A percentile compares a stretch with the other conserved stretches of the same genome.
Evolutionary conservation across 2,329 filamentous ascomycete genomes (phyloP).

Genomic region (Moelleriella libera): DNA sequence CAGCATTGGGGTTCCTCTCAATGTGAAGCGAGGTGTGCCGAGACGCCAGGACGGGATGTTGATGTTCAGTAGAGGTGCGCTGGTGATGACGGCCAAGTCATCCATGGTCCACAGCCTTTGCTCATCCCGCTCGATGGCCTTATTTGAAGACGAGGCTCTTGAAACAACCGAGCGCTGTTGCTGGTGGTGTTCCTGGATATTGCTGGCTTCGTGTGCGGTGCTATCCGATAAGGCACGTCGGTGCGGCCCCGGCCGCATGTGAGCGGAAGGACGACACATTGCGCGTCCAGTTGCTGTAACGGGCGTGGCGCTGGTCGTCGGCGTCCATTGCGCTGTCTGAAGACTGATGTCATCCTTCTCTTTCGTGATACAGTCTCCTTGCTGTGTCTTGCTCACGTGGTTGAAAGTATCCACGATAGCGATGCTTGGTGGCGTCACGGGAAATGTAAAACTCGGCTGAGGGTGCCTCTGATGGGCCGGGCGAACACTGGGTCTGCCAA

Average conservation of each 20-base stretch:
- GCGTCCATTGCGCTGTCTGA: slow-evolving; percentile 20
- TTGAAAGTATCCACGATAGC: slow-evolving; percentile 32
- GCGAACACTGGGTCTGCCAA: slow-evolving; percentile 42
- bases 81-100: slow-evolving; percentile 27
- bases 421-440: slow-evolving; percentile 44
- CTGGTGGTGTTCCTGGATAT: slow-evolving; percentile 18
- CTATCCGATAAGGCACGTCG: slow-evolving; percentile 64
- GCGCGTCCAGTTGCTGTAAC: slow-evolving; percentile 18
- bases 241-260: slow-evolving; percentile 21
- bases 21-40: slow-evolving; percentile 68
- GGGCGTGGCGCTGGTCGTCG: slow-evolving; percentile 23
- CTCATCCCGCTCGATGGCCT: slow-evolving; percentile 39
- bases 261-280: slow-evolving; percentile 14
- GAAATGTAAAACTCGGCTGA: slow-evolving; percentile 45
- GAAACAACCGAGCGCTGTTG: slow-evolving; percentile 53
- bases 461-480: slow-evolving; percentile 47
- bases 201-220: slow-evolving; percentile 51
- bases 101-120: slow-evolving; percentile 48
- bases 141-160: slow-evolving; percentile 61
- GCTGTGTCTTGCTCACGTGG: slow-evolving; percentile 18
- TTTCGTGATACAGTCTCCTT: slow-evolving; percentile 4
- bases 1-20: slow-evolving; percentile 60
- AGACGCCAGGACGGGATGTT: slow-evolving; percentile 75
- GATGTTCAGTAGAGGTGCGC: slow-evolving; percentile 49
- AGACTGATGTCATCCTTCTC: not conserved